phyloP scores from a whole-genome alignment of 768 basidiomycete species.

The Trametes cubensis region DNA sequence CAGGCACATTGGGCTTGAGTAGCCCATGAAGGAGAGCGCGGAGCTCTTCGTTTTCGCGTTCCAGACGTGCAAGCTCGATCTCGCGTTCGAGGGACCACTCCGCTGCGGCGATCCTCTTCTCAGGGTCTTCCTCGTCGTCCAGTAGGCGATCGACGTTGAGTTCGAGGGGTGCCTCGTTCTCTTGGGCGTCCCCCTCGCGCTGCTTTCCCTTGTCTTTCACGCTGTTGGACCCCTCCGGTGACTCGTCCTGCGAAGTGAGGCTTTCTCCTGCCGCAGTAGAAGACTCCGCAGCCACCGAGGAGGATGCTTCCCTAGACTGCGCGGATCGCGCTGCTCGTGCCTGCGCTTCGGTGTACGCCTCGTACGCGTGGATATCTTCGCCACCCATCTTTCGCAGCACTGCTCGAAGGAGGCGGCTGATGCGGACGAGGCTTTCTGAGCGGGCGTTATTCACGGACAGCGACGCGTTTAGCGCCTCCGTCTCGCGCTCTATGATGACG shows the following conservation, averaged over 20 bases:
- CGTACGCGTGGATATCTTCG: slow-evolving; percentile 47
- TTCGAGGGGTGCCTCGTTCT: neutral
- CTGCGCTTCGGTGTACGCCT: slow-evolving; percentile 18
- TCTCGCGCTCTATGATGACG: slow-evolving; percentile 75
- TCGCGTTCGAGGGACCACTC: slow-evolving; percentile 89
- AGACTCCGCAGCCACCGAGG: neutral
- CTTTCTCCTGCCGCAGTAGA: neutral
- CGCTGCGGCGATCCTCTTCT: slow-evolving; percentile 41
- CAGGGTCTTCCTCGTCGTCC: slow-evolving; percentile 34
- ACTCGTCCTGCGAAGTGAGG: neutral
- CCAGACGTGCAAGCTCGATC: slow-evolving; percentile 83
- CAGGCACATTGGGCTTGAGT: slow-evolving; percentile 1
- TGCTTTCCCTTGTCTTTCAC: slow-evolving; percentile 6
- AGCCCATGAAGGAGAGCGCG: slow-evolving; percentile 56
- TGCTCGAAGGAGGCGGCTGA: slow-evolving; percentile 70
- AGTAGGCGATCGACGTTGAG: slow-evolving; percentile 11
- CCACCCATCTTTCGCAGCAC: slow-evolving; percentile 72
- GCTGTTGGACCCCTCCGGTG: neutral
- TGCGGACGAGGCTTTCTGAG: slow-evolving; percentile 66
- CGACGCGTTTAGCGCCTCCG: slow-evolving; percentile 59
- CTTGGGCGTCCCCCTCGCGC: slow-evolving; percentile 14
- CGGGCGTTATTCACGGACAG: slow-evolving; percentile 65
- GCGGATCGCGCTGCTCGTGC: neutral
- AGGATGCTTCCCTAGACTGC: slow-evolving; percentile 12
- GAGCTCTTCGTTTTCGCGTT: slow-evolving; percentile 85